These are phyloP conservation scores for Didymella glomerata DNA, from an alignment of 2,329 filamentous ascomycete species.

Conservation along the genomic window DNA sequence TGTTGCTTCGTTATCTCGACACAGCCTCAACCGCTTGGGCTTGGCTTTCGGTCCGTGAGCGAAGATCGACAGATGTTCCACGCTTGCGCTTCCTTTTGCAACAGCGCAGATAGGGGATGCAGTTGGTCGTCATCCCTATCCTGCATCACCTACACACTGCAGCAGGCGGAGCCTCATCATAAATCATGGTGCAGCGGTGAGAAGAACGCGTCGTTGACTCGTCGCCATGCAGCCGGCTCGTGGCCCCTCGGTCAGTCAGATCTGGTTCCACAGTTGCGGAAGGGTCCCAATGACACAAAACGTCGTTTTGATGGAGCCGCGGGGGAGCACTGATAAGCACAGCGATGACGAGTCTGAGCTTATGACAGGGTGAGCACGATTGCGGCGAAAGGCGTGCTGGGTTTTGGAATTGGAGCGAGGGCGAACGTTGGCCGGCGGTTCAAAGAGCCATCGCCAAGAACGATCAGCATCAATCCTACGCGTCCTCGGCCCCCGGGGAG, in stretches of 20 bases:
- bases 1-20: constrained; percentile 24
- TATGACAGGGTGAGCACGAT: constrained; percentile 3
- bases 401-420: constrained; percentile 5
- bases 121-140: constrained; percentile 12
- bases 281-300: neutral
- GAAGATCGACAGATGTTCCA: constrained; percentile 20
- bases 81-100: constrained; percentile 20
- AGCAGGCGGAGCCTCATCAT: constrained; percentile 13
- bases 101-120: constrained; percentile 21
- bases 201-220: neutral
- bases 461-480: constrained; percentile 12
- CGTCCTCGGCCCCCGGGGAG: neutral
- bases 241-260: neutral
- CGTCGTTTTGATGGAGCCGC: neutral
- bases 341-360: neutral
- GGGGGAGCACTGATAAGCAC: neutral
- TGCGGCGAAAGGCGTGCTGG: constrained; percentile 4
- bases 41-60: constrained; percentile 4
- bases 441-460: constrained; percentile 17
- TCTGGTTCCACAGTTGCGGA: neutral
- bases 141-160: neutral
- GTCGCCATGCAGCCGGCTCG: constrained; percentile 4
- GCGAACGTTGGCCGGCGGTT: constrained; percentile 6
- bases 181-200: constrained; percentile 15
- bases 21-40: constrained; percentile 21